Percentiles rank a stretch among this genome's conserved stretches.
Evolutionary conservation across 352 stramenopile genomes (phyloP).

Genomic region (Pythium oligandrum): DNA sequence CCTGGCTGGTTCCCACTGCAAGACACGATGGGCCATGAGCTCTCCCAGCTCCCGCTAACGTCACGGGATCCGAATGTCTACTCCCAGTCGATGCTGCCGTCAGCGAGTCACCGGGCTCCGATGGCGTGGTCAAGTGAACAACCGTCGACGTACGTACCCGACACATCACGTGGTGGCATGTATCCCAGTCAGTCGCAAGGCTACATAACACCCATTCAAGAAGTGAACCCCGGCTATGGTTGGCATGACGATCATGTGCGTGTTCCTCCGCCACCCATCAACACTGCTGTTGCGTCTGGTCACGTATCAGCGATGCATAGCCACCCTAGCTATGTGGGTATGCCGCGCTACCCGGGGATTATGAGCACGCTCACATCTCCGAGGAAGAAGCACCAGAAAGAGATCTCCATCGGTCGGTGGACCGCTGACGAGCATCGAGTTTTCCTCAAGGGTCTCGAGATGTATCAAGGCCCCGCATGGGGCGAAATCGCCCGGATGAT

Average conservation of each 20-base stretch:
- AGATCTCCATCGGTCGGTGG: slow-evolving; percentile 74
- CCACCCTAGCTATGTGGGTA: slow-evolving; percentile 15
- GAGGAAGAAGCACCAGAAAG: slow-evolving; percentile 31
- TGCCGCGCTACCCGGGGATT: slow-evolving; percentile 1
- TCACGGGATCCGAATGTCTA: slow-evolving; percentile 10
- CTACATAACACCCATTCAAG: too few relatives aligned
- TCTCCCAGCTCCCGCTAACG: too few relatives aligned
- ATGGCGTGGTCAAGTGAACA: slow-evolving; percentile 3
- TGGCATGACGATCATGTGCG: slow-evolving; percentile 2
- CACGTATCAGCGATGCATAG: slow-evolving; percentile 4
- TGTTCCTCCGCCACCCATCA: background rate
- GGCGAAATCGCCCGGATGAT: slow-evolving; percentile 82
- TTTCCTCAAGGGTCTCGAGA: slow-evolving; percentile 78
- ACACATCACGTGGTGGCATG: background rate
- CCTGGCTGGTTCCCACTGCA: slow-evolving; percentile 55
- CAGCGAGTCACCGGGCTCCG: background rate
- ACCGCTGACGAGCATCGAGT: slow-evolving; percentile 67
- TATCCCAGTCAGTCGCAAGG: background rate
- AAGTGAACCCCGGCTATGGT: background rate
- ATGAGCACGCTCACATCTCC: slow-evolving; percentile 10
- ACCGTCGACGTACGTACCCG: slow-evolving; percentile 1
- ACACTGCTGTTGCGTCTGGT: slow-evolving; percentile 8
- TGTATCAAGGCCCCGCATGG: slow-evolving; percentile 76
- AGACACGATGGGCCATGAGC: slow-evolving; percentile 8
- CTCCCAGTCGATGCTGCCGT: slow-evolving; percentile 7